Evolutionary conservation across 2,329 filamentous ascomycete genomes (phyloP).

Genomic region (Trichophyton verrucosum): DNA sequence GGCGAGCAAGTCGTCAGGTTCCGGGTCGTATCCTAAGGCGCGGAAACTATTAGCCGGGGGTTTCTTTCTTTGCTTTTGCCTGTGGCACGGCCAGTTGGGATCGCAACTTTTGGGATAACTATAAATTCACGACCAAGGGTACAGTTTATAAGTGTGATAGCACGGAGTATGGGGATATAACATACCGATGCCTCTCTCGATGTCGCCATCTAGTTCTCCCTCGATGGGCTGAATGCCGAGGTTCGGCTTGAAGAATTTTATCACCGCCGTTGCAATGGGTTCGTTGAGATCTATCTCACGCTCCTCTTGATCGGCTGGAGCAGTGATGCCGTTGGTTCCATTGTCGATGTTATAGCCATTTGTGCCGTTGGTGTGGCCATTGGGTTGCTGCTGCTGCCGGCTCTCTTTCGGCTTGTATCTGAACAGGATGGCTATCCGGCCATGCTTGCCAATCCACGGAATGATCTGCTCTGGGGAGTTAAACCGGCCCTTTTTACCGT

Average conservation of each 20-base stretch:
- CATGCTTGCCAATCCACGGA: conserved; percentile 4
- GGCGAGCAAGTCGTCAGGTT: conserved; percentile 7
- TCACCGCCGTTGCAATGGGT: conserved; percentile 8
- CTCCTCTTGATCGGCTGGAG: neutral
- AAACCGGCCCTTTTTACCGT: conserved; percentile 1
- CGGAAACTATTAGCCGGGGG: neutral
- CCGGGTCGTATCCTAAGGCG: conserved; percentile 7
- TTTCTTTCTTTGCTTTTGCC: neutral
- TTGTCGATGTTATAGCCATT: neutral
- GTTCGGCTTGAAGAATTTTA: conserved; percentile 9
- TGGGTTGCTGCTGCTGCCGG: neutral
- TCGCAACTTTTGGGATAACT: neutral
- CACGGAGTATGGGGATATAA: neutral
- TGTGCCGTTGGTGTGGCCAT: neutral
- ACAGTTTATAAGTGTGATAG: neutral
- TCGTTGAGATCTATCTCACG: neutral
- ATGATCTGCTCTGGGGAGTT: neutral
- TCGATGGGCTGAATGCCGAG: conserved; percentile 4
- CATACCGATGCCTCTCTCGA: conserved; percentile 1
- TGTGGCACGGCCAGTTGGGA: neutral
- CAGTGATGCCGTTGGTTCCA: neutral
- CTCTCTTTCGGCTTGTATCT: neutral
- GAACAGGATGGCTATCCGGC: conserved; percentile 8
- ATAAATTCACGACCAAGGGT: neutral
- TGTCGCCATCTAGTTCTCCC: neutral